These are phyloP conservation scores for Gastrodia elata DNA, from an alignment of 106 monocot genomes.

Conservation along the genomic window DNA sequence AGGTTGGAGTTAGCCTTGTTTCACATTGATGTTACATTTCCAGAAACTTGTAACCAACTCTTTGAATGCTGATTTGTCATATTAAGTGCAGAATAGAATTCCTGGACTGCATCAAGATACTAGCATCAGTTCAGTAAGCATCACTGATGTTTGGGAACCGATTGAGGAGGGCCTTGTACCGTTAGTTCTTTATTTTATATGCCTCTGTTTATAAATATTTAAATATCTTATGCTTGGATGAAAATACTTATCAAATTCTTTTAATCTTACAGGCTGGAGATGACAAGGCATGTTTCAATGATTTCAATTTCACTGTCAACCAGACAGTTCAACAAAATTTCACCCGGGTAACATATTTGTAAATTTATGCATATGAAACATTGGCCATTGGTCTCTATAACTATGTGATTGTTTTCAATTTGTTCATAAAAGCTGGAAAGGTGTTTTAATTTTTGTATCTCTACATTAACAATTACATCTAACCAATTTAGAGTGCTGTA, in stretches of 20 bases:
- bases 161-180: conserved; percentile 99
- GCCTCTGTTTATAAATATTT: background rate
- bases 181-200: conserved; percentile 33
- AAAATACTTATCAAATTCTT: background rate
- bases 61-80: background rate
- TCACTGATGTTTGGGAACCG: conserved; percentile 98
- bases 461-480: background rate
- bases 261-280: conserved; percentile 62
- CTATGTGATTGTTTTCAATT: background rate
- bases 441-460: background rate
- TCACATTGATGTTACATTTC: background rate
- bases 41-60: background rate
- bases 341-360: conserved; percentile 57
- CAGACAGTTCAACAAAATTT: conserved; percentile 40
- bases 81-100: conserved; percentile 48
- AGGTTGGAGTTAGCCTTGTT: background rate
- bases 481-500: background rate
- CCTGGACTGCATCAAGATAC: conserved; percentile 89
- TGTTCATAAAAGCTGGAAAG: background rate
- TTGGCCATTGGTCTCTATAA: background rate
- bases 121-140: conserved; percentile 72
- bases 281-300: conserved; percentile 94
- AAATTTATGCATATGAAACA: background rate
- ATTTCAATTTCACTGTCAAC: conserved; percentile 42
- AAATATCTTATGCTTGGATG: background rate